Evolutionary conservation across 768 basidiomycete species (phyloP).

Genomic region (Pleurotus pulmonarius): DNA sequence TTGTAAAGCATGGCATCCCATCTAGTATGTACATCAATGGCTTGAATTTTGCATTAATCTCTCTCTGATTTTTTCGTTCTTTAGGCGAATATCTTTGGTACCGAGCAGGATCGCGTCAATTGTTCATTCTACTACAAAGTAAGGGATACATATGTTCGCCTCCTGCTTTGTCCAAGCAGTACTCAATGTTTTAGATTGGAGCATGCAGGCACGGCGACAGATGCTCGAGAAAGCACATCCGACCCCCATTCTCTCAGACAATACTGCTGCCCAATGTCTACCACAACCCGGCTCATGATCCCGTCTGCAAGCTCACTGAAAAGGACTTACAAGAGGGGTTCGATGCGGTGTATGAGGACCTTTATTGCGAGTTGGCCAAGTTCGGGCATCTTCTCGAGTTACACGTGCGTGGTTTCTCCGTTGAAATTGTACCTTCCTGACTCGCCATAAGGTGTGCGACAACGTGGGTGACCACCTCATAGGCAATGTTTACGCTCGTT

Average conservation of each 20-base stretch:
- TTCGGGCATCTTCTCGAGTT: slow-evolving; percentile 95
- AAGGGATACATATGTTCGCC: slow-evolving; percentile 16
- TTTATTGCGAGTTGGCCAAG: slow-evolving; percentile 92
- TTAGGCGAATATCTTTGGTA: slow-evolving; percentile 94
- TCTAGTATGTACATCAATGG: slow-evolving; percentile 46
- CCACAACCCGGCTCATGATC: slow-evolving; percentile 95
- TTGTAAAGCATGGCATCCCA: slow-evolving; percentile 60
- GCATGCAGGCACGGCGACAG: slow-evolving; percentile 98
- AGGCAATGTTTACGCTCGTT: slow-evolving; percentile 96
- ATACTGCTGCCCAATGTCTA: slow-evolving; percentile 96
- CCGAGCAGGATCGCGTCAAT: slow-evolving; percentile 93
- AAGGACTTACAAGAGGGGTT: slow-evolving; percentile 90
- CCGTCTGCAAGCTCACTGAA: slow-evolving; percentile 82
- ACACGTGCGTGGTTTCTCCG: slow-evolving; percentile 57
- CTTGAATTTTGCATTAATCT: background rate
- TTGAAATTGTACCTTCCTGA: background rate
- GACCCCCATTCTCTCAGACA: slow-evolving; percentile 96
- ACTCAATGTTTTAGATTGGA: slow-evolving; percentile 67
- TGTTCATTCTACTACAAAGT: slow-evolving; percentile 99
- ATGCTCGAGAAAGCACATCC: slow-evolving; percentile 97
- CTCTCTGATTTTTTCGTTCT: slow-evolving; percentile 6
- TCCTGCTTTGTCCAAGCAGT: slow-evolving; percentile 2
- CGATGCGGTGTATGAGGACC: slow-evolving; percentile 91
- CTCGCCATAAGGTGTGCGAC: slow-evolving; percentile 73
- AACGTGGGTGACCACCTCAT: slow-evolving; percentile 99